A percentile compares a stretch with the other conserved stretches of the same genome.
Evolutionary conservation across 176 grass and related monocot genomes (phyloP).

Genomic region (Carex scoparia): DNA sequence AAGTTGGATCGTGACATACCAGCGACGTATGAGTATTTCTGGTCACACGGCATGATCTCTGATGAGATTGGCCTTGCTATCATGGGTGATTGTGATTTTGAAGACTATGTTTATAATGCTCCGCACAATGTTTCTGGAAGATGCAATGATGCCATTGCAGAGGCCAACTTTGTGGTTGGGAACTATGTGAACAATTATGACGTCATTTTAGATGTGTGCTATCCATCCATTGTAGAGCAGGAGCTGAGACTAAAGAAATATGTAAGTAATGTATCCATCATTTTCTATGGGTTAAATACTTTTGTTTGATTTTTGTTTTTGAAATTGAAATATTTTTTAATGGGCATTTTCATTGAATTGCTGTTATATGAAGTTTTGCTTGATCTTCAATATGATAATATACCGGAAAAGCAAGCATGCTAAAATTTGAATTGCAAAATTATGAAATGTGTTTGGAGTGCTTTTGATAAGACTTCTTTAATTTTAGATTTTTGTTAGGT

Average conservation of each 20-base stretch:
- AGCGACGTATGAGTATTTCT: slow-evolving; percentile 93
- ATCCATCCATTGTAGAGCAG: slow-evolving; percentile 86
- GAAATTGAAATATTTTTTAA: background rate
- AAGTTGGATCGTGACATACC: slow-evolving; percentile 84
- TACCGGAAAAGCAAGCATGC: background rate
- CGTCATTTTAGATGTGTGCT: slow-evolving; percentile 92
- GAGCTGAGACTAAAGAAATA: slow-evolving; percentile 86
- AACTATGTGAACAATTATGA: slow-evolving; percentile 86
- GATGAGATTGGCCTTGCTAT: slow-evolving; percentile 84
- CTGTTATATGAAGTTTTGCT: background rate
- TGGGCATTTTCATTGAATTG: background rate
- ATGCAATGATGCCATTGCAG: slow-evolving; percentile 65
- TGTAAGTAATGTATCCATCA: slow-evolving; percentile 39
- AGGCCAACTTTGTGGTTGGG: slow-evolving; percentile 64
- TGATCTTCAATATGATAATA: background rate
- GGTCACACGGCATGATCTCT: slow-evolving; percentile 98
- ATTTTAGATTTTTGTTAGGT: background rate
- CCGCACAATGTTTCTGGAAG: slow-evolving; percentile 69
- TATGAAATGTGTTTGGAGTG: no score
- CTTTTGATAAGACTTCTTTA: background rate
- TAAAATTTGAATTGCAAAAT: background rate
- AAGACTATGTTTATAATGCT: slow-evolving; percentile 67
- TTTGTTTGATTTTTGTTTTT: background rate
- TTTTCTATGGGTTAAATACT: background rate
- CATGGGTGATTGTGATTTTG: slow-evolving; percentile 72